These are phyloP conservation scores for Solanum infundibuliforme DNA, from an alignment of 257 asterid species.

Conservation along the genomic window DNA sequence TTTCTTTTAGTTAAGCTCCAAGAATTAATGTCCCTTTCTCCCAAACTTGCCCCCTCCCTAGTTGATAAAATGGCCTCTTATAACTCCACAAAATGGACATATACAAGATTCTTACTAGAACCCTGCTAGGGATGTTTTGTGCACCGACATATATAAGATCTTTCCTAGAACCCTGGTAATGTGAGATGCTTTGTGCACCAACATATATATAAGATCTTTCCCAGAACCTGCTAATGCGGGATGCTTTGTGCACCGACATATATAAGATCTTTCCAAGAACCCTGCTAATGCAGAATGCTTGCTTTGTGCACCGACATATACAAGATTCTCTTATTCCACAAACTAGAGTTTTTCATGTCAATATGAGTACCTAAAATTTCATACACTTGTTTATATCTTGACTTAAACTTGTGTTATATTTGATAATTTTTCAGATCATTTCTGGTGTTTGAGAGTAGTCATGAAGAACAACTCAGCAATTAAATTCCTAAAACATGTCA, in stretches of 20 bases:
- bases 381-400: neutral
- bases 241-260: neutral
- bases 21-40: neutral
- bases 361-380: neutral
- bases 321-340: neutral
- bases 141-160: neutral
- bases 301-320: neutral
- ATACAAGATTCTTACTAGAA: neutral
- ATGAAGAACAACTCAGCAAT: slow-evolving; percentile 17
- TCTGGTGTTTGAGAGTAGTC: neutral
- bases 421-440: neutral
- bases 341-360: neutral
- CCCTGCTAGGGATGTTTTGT: neutral
- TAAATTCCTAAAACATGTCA: slow-evolving; percentile 20
- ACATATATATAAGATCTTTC: neutral
- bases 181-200: neutral
- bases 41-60: neutral
- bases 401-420: neutral
- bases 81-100: neutral
- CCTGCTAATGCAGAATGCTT: neutral
- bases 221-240: accelerated
- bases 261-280: no score
- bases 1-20: neutral
- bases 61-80: neutral
- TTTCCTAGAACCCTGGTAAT: neutral